Evolutionary conservation across 1,284 basidiomycete species (phyloP), one percentile per base, ranked within the genome.

Genomic region (Tranzscheliella williamsii): DNA sequence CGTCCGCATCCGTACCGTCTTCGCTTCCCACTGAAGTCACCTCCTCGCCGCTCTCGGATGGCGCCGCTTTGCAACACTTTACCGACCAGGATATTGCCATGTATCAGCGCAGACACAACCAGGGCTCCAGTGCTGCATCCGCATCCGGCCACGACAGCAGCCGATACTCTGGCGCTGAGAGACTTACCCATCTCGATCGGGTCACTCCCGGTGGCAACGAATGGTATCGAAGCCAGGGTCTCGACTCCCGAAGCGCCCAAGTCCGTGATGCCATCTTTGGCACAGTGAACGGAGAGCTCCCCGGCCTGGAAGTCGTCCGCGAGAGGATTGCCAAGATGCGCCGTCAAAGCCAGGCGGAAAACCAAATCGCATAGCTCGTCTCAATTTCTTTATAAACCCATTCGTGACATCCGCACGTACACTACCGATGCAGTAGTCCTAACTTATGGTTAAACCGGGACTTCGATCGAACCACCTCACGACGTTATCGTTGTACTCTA

Each of bases 181-280:
- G 61, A 20, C 42, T 55, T 12, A 48, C 43, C 15, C 42, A 58
- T 29, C 61, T 64, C 41, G 44, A 58, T 13, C 55, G 61, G 27
- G 40, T 48, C 38, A 48, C 42, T 11, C 61, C 61, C 26, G 61
- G 61, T 16, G 44, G n/a, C 34, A 64, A 54, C 47, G 49, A 54
- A 23, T 64, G 61, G 61, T 64, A 64, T 47, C 46, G 51, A 26
- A 58, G 43, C 29, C 61, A 64, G 37, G 55, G 42, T 22, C 61
- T 64, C 23, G 55, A 64, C 41, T 23, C 44, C 8, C 27, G 73
- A 22, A 65, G 65, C 26, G 68, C 73, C 9, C 51, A 68, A 35
- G 63, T 77, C 18, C 62, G 75, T 21, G 75, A 77, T 36, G 75
- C 75, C 37, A 69, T 77, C 41, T 77, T 75, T 39, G 75, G 75